A percentile compares a stretch with the other conserved stretches of the same genome.
Conservation (phyloP, 2,329 filamentous ascomycete genomes). For the Pezicula radicicola region DNA sequence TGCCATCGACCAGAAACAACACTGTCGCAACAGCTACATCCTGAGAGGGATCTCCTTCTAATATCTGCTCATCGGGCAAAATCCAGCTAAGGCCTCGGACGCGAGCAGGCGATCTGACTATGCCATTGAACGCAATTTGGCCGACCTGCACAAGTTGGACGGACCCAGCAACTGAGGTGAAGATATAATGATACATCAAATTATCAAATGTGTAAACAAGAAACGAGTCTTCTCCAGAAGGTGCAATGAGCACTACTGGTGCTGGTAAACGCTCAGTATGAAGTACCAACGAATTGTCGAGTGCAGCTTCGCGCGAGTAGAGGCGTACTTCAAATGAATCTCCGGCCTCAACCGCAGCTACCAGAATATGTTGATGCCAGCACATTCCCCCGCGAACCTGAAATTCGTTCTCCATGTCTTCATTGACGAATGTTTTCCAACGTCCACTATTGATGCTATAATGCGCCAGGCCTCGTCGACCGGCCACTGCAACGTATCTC, state of each 20-base stretch:
- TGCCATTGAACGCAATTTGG: conserved; percentile 95
- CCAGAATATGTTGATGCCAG: conserved; percentile 94
- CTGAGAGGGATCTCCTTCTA: conserved; percentile 89
- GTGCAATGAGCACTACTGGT: conserved; percentile 84
- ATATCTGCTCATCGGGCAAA: conserved; percentile 82
- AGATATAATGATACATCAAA: conserved; percentile 90
- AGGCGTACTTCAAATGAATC: conserved; percentile 83
- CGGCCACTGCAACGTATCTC: conserved; percentile 94
- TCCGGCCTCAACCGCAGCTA: conserved; percentile 87
- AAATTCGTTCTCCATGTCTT: conserved; percentile 82
- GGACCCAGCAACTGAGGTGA: conserved; percentile 65
- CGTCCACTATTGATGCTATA: conserved; percentile 92
- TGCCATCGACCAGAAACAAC: conserved; percentile 94
- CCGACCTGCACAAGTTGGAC: conserved; percentile 88
- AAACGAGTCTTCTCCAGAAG: conserved; percentile 89
- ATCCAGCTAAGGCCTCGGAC: conserved; percentile 96
- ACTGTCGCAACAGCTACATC: conserved; percentile 93
- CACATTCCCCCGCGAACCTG: conserved; percentile 95
- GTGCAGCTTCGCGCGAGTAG: conserved; percentile 80
- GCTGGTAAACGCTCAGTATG: conserved; percentile 76
- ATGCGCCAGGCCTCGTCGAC: conserved; percentile 84
- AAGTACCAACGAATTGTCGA: conserved; percentile 71
- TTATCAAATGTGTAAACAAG: conserved; percentile 98
- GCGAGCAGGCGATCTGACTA: conserved; percentile 87
- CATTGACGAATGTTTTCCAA: conserved; percentile 91